phyloP scores from a whole-genome alignment of 768 basidiomycete genomes.

The Dioszegia crocea region DNA sequence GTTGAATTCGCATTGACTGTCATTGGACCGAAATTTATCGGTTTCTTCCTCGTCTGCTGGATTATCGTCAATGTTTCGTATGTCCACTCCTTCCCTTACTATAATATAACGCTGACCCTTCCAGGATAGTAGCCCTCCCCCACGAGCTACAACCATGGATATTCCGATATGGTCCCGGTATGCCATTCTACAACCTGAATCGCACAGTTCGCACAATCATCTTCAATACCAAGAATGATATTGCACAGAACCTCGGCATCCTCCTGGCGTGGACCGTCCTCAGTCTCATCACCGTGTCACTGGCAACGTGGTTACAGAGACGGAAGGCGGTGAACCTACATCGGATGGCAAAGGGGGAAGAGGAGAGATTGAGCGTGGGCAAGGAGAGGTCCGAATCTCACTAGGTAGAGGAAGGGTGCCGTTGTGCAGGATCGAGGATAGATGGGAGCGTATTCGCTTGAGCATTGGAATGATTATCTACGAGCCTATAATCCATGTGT shows the following conservation, averaged over 20 bases:
- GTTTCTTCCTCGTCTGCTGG: conserved; percentile 47
- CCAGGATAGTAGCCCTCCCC: conserved; percentile 39
- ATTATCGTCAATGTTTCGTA: conserved; percentile 45
- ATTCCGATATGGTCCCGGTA: conserved; percentile 45
- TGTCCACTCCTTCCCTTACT: background rate
- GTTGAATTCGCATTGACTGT: conserved; percentile 50
- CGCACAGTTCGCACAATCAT: conserved; percentile 46
- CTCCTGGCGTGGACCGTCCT: conserved; percentile 46
- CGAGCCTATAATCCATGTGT: too few species aligned
- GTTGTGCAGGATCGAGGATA: too few species aligned
- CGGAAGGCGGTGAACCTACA: conserved; percentile 30
- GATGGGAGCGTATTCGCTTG: too few species aligned
- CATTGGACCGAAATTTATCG: conserved; percentile 48
- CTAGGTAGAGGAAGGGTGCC: too few species aligned
- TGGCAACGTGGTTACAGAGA: conserved; percentile 39
- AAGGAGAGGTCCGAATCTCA: background rate
- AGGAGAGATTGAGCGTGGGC: conserved; percentile 6
- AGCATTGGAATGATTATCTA: too few species aligned
- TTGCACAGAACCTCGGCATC: conserved; percentile 45
- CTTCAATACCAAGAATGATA: conserved; percentile 49
- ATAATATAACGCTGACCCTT: background rate
- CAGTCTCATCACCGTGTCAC: conserved; percentile 37
- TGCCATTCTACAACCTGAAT: conserved; percentile 47
- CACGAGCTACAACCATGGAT: conserved; percentile 49
- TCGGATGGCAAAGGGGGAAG: conserved; percentile 14